Conservation (phyloP, 2,329 filamentous ascomycete species). For the Clathrospora elynae region DNA sequence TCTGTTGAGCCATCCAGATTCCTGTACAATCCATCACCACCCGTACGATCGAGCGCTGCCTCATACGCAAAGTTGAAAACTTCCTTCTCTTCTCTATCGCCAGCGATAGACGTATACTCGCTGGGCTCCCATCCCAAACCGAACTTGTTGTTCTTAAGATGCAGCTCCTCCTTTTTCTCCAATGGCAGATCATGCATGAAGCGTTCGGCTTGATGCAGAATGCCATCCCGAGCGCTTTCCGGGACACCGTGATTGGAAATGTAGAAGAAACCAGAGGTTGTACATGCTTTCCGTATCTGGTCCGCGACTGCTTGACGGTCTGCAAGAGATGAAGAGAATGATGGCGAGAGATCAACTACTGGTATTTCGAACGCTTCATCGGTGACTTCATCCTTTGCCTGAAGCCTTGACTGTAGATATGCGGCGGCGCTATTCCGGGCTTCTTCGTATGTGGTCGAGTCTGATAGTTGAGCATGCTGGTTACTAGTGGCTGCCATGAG, state of each 20-base stretch:
- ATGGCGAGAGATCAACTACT: constrained; percentile 46
- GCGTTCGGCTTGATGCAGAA: constrained; percentile 47
- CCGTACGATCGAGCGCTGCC: constrained; percentile 45
- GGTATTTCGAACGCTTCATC: constrained; percentile 44
- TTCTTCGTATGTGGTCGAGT: constrained; percentile 33
- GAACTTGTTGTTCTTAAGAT: constrained; percentile 48
- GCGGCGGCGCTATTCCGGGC: constrained; percentile 42
- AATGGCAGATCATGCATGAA: constrained; percentile 43
- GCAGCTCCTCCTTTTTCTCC: constrained; percentile 47
- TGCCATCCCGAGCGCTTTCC: constrained; percentile 27
- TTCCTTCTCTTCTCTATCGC: constrained; percentile 50
- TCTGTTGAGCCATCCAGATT: constrained; percentile 48
- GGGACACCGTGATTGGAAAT: constrained; percentile 48
- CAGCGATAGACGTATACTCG: constrained; percentile 50
- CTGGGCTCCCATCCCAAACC: constrained; percentile 52
- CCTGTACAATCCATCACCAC: constrained; percentile 50
- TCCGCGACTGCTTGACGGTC: constrained; percentile 46
- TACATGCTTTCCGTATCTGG: constrained; percentile 49
- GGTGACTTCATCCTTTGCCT: constrained; percentile 11
- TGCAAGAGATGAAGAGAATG: constrained; percentile 41
- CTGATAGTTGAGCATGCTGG: constrained; percentile 47
- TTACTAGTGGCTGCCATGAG: background rate
- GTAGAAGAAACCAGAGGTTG: constrained; percentile 51
- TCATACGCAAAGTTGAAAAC: constrained; percentile 54
- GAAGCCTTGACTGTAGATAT: constrained; percentile 46